A percentile compares a stretch with the other conserved stretches of the same genome.
Conservation (phyloP, 257 asterid genomes). For the Solanum virginianum region DNA sequence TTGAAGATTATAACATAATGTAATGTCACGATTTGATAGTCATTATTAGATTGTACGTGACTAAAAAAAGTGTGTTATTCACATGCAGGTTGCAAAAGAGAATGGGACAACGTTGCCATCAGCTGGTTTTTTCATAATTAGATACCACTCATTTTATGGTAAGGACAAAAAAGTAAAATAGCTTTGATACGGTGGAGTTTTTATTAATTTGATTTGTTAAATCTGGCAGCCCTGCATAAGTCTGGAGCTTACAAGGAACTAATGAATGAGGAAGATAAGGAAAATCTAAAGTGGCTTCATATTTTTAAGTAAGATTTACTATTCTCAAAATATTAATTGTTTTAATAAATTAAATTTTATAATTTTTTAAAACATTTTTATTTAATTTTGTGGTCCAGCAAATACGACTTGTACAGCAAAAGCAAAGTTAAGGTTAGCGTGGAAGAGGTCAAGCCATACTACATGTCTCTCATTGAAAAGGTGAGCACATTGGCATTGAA, state of each 20-base stretch:
- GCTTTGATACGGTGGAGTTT: background rate
- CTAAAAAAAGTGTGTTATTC: background rate
- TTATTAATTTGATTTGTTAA: background rate
- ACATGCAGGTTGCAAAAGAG: conserved; percentile 61
- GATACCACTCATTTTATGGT: conserved; percentile 88
- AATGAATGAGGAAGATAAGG: conserved; percentile 58
- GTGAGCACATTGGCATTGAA: conserved; percentile 6
- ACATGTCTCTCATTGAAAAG: conserved; percentile 64
- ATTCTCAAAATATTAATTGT: no score
- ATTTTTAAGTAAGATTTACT: conserved; percentile 38
- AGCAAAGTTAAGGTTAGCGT: conserved; percentile 58
- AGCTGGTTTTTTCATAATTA: conserved; percentile 64
- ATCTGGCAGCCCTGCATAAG: conserved; percentile 53
- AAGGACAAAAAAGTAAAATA: background rate
- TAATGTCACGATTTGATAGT: background rate
- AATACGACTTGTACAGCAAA: conserved; percentile 75
- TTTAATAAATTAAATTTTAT: background rate
- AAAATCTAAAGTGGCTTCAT: conserved; percentile 17
- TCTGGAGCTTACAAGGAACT: conserved; percentile 58
- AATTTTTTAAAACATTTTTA: background rate
- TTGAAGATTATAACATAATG: background rate
- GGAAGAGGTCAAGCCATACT: conserved; percentile 12
- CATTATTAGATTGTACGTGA: background rate
- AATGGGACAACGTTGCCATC: conserved; percentile 65
- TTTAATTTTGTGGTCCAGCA: conserved; percentile 35